phyloP scores from a whole-genome alignment of 2,329 filamentous ascomycete species.

The Penicillium digitatum region DNA sequence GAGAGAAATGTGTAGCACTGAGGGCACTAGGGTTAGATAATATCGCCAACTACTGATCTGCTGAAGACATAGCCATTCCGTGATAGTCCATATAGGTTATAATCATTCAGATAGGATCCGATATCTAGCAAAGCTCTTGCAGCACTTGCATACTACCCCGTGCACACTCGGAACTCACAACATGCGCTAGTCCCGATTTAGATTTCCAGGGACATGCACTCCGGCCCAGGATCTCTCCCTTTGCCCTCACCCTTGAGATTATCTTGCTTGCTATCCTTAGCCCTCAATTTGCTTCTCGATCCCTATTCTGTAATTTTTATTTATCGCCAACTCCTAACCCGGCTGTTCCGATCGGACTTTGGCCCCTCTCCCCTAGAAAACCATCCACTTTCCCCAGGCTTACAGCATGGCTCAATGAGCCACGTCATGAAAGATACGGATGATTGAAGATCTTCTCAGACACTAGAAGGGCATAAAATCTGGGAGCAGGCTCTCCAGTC shows the following conservation, averaged over 20 bases:
- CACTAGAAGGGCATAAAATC: constrained; percentile 13
- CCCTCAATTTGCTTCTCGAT: constrained; percentile 5
- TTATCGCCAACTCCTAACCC: constrained; percentile 2
- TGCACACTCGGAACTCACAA: constrained; percentile 6
- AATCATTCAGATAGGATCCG: not conserved
- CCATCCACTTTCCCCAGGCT: constrained; percentile 11
- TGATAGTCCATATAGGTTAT: too few relatives aligned
- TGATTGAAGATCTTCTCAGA: constrained; percentile 23
- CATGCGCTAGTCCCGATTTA: constrained; percentile 21
- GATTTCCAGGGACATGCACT: constrained; percentile 16
- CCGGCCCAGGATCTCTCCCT: constrained; percentile 15
- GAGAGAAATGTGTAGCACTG: too few relatives aligned
- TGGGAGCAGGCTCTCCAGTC: constrained; percentile 20
- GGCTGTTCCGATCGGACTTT: constrained; percentile 7
- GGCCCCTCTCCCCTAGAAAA: constrained; percentile 2
- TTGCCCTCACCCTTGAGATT: constrained; percentile 12
- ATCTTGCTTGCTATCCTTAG: constrained; percentile 16
- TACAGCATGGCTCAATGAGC: constrained; percentile 32
- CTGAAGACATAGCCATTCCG: not conserved
- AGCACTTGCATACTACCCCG: not conserved
- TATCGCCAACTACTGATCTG: not conserved
- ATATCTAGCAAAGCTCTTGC: not conserved
- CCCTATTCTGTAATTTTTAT: not conserved
- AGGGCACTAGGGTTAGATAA: too few relatives aligned
- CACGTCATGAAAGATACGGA: constrained; percentile 24